Evolutionary conservation across 441 rosid genomes (phyloP).

Genomic region (Theobroma grandiflorum): DNA sequence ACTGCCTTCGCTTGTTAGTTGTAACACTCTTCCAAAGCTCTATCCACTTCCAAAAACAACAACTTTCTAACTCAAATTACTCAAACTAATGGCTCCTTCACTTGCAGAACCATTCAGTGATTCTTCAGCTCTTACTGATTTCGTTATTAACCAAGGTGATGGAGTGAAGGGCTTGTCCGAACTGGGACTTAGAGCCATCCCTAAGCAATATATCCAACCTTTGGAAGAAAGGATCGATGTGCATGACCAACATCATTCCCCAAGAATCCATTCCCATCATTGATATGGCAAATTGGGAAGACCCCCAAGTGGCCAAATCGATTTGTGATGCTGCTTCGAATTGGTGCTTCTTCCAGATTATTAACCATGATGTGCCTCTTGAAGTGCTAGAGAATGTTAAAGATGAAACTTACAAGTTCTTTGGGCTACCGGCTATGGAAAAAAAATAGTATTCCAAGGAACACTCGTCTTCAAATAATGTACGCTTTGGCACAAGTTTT

Average conservation of each 20-base stretch:
- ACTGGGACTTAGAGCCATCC: neutral
- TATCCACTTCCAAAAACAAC: too few species aligned
- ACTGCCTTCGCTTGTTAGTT: too few species aligned
- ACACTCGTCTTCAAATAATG: neutral
- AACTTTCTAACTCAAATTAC: neutral
- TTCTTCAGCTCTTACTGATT: neutral
- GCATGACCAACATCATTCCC: neutral
- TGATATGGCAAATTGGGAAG: neutral
- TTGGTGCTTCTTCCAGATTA: neutral
- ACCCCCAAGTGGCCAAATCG: neutral
- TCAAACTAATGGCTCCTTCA: constrained; percentile 6
- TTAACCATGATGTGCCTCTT: neutral
- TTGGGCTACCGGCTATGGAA: neutral
- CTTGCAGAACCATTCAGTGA: neutral
- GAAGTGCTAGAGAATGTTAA: neutral
- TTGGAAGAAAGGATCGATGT: constrained; percentile 6
- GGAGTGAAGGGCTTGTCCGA: constrained; percentile 14
- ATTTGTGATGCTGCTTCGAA: neutral
- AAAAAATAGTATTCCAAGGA: constrained; percentile 8
- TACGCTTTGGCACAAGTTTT: constrained; percentile 12
- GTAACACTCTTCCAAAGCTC: too few species aligned
- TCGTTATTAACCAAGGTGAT: neutral
- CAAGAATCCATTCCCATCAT: neutral
- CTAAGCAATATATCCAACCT: neutral
- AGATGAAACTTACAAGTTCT: neutral